phyloP scores from a whole-genome alignment of 257 asterid species.

The Orobanche coerulescens region DNA sequence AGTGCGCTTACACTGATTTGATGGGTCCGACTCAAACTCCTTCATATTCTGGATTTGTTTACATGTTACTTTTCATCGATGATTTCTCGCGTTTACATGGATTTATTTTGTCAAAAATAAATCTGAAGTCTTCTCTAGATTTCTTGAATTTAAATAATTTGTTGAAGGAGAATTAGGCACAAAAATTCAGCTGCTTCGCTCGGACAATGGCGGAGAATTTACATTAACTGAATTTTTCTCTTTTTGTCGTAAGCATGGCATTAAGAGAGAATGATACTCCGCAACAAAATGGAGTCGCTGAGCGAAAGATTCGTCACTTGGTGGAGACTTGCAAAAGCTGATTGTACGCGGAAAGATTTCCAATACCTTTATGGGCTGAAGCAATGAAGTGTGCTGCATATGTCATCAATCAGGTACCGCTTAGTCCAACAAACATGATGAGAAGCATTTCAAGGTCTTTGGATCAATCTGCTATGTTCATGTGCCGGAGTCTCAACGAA shows the following conservation, averaged over 20 bases:
- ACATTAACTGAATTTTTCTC: too few relatives aligned
- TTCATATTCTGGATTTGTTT: background rate
- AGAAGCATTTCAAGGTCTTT: background rate
- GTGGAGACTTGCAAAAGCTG: background rate
- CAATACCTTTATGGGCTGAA: background rate
- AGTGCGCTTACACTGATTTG: background rate
- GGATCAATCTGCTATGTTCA: slow-evolving; percentile 7
- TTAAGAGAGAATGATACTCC: background rate
- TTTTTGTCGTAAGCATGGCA: background rate
- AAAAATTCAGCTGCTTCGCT: too few relatives aligned
- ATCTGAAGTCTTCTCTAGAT: slow-evolving; percentile 3
- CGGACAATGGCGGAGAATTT: too few relatives aligned
- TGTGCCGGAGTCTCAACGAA: background rate
- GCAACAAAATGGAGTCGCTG: background rate
- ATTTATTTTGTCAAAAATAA: slow-evolving; percentile 17
- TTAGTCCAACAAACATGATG: background rate
- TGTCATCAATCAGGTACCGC: background rate
- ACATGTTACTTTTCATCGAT: slow-evolving; percentile 10
- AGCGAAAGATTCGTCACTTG: background rate
- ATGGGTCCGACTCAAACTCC: slow-evolving; percentile 12
- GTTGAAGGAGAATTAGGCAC: slow-evolving; percentile 9
- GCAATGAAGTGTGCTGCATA: background rate
- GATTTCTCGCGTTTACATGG: slow-evolving; percentile 17
- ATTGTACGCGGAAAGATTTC: background rate
- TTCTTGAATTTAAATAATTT: background rate